These are phyloP conservation scores for Eragrostis tef DNA, from an alignment of 202 grass and related monocot species.

Conservation along the genomic window DNA sequence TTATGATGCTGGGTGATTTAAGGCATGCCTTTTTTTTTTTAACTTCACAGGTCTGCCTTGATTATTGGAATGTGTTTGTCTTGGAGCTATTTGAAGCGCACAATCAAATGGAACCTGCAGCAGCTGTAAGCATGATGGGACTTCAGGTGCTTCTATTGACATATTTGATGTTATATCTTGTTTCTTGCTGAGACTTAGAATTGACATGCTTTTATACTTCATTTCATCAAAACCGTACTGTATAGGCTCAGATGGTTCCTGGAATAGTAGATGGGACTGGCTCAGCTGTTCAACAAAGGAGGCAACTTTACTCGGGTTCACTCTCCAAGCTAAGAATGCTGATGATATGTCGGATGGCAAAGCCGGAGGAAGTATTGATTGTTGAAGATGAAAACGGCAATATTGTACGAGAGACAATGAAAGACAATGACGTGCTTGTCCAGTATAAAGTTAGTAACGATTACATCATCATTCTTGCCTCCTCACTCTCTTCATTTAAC, in stretches of 20 bases:
- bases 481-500: background rate
- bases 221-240: conserved; percentile 10
- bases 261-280: conserved; percentile 80
- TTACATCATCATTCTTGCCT: background rate
- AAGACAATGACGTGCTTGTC: conserved; percentile 97
- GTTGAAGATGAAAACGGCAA: conserved; percentile 99
- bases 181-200: conserved; percentile 41
- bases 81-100: conserved; percentile 97
- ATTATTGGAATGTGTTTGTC: conserved; percentile 98
- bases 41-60: conserved; percentile 87
- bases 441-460: conserved; percentile 87
- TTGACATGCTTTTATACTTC: conserved; percentile 25
- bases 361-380: conserved; percentile 97
- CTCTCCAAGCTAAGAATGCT: conserved; percentile 92
- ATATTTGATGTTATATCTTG: background rate
- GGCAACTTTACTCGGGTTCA: conserved; percentile 82
- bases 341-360: conserved; percentile 99
- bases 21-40: conserved; percentile 61
- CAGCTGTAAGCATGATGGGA: conserved; percentile 84
- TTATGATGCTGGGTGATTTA: background rate
- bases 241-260: conserved; percentile 60
- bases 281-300: conserved; percentile 75
- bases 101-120: conserved; percentile 85
- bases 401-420: conserved; percentile 99
- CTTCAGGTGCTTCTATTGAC: conserved; percentile 64